Base-by-base conservation (phyloP, 805 yeast genomes). In the Yamadazyma sp. region DNA sequence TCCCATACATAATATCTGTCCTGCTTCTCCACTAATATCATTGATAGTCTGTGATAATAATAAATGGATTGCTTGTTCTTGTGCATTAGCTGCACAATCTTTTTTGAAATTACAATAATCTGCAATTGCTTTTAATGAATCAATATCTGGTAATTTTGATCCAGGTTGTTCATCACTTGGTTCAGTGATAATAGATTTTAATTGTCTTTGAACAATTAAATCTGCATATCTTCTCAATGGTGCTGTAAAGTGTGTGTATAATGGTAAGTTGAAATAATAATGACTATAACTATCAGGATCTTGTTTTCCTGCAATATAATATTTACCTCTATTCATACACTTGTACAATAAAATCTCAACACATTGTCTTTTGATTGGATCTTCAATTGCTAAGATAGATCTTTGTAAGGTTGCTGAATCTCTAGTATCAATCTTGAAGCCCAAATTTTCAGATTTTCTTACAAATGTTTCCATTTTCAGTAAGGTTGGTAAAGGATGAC, bases 31-130 rank as follows among this genome's bases (percentile, higher is more conserved):
- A 44, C 76, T 67, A 75, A 86, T 76, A 27, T 78, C 84, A 53
- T 82, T 84, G 40, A 89, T 82, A 0, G 88, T 82, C 56, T 88
- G 95, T 38, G 91, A 84, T 30, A 89, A 67, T 36, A 83, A 67
- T 44, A 93, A 69, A 56, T 93, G 98, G 36, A 89, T 78, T 10
- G 96, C 91, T 60, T 93, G 98, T 48, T 86, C 95, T 61, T 91
- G 98, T 1, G 97, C 96, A 42, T 77, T 77, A 44, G 79, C 80
- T 2, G 98, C 93, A 58, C 96, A 89, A 53, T 91, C 98, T 55
- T 88, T 86, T 60, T 89, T 88, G 72, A 91, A 93, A 50, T 87
- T 88, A 62, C 97, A 91, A 57, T 88, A 89, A 51, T 91, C 96
- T 8, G 95, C 82, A 21, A 86, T 75, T 50, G 86, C 82, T 51